Conservation (phyloP, 1,139 yeast species). For the Suhomyces chickasaworum region DNA sequence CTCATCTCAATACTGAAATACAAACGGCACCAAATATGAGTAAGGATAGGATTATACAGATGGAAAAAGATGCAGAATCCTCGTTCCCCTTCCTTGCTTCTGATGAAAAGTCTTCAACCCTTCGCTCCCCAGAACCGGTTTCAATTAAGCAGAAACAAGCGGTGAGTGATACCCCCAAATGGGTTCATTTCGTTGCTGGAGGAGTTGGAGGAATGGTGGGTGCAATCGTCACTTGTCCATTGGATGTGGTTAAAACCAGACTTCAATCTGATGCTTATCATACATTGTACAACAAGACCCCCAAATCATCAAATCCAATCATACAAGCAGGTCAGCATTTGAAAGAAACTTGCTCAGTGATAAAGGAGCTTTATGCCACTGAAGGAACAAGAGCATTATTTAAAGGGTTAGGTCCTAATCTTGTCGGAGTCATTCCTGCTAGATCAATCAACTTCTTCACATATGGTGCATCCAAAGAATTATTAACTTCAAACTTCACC, state of each 20-base stretch:
- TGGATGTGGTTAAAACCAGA: constrained; percentile 95
- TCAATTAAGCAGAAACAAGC: constrained; percentile 18
- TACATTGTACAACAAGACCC: constrained; percentile 40
- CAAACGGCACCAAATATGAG: constrained; percentile 4
- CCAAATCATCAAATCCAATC: constrained; percentile 43
- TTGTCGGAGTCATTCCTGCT: constrained; percentile 99
- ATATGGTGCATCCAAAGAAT: constrained; percentile 85
- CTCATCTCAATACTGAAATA: constrained; percentile 1
- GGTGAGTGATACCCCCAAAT: constrained; percentile 52
- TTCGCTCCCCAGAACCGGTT: constrained; percentile 35
- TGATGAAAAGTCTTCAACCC: constrained; percentile 63
- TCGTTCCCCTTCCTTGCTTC: constrained; percentile 67
- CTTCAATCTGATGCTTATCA: constrained; percentile 82
- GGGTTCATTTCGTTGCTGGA: constrained; percentile 99
- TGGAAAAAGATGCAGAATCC: constrained; percentile 58
- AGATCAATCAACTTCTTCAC: constrained; percentile 95
- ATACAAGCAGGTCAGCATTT: constrained; percentile 66
- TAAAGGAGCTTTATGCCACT: constrained; percentile 62
- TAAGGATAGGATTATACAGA: constrained; percentile 22
- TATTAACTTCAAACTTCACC: constrained; percentile 64
- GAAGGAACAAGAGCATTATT: constrained; percentile 90
- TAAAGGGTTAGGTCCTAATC: constrained; percentile 93
- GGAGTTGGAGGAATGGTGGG: constrained; percentile 99
- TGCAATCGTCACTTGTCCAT: constrained; percentile 88
- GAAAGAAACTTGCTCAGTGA: constrained; percentile 75